Evolutionary conservation across 208 protist species (phyloP).

Genomic region (Acanthamoeba royreba): DNA sequence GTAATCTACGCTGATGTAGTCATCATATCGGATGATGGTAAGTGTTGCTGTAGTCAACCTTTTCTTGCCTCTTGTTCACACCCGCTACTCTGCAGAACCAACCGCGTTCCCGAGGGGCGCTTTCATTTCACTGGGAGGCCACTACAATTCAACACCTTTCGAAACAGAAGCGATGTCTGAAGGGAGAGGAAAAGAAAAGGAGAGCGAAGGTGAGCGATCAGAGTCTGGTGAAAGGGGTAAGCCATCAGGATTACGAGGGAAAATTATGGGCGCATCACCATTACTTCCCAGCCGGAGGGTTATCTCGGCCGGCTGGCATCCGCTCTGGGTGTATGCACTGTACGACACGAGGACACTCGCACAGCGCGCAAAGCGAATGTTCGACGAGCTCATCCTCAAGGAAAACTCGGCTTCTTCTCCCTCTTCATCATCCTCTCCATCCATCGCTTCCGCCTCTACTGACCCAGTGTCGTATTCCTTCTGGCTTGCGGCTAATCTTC

Average conservation of each 20-base stretch:
- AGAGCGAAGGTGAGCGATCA: too few species aligned
- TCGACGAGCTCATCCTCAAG: background rate
- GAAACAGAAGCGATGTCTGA: background rate
- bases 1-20: background rate
- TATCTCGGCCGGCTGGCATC: background rate
- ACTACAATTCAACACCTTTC: background rate
- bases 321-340: background rate
- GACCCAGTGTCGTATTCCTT: conserved; percentile 9
- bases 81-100: too few species aligned
- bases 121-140: background rate
- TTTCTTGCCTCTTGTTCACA: too few species aligned
- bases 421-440: background rate
- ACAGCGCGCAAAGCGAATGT: background rate
- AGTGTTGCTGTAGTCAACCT: too few species aligned
- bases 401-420: background rate
- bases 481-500: conserved; percentile 17
- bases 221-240: background rate
- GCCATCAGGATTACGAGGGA: background rate
- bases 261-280: background rate
- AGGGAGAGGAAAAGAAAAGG: too few species aligned
- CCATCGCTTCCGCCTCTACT: background rate
- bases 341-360: background rate
- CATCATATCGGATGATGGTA: background rate
- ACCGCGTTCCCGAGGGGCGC: background rate
- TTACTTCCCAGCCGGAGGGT: background rate